Percentiles rank a stretch among this genome's conserved stretches.
Evolutionary conservation across 164 flowering plant genomes (phyloP).

Genomic region (Pachysandra terminalis): DNA sequence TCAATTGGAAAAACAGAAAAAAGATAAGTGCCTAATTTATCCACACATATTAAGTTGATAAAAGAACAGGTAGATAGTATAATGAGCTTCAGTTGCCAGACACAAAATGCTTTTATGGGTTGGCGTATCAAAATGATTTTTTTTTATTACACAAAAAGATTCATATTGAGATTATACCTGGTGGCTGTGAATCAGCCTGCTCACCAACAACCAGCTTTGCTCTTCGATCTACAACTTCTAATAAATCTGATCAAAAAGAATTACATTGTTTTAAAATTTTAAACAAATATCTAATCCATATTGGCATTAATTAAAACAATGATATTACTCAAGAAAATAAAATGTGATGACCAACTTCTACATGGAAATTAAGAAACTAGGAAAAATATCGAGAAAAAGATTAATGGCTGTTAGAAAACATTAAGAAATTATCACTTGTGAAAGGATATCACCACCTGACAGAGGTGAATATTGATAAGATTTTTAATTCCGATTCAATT

Average conservation of each 20-base stretch:
- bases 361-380: neutral
- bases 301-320: neutral
- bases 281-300: neutral
- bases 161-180: constrained; percentile 44
- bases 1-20: constrained; percentile 13
- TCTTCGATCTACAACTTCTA: constrained; percentile 94
- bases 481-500: no score
- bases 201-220: constrained; percentile 96
- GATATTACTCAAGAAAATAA: neutral
- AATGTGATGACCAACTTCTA: no score
- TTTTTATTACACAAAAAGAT: no score
- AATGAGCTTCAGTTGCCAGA: neutral
- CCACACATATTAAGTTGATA: neutral
- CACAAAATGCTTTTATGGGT: neutral
- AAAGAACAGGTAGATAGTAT: neutral
- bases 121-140: neutral
- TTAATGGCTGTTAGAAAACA: neutral
- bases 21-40: constrained; percentile 6
- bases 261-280: neutral
- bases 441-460: no score
- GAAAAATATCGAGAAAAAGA: neutral
- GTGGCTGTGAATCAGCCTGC: constrained; percentile 42
- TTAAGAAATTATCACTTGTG: no score
- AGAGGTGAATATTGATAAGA: neutral
- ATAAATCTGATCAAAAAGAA: constrained; percentile 50